Evolutionary conservation across 129 eudicot genomes (phyloP), one percentile per base, ranked within the genome.

Genomic region (Apium graveolens): DNA sequence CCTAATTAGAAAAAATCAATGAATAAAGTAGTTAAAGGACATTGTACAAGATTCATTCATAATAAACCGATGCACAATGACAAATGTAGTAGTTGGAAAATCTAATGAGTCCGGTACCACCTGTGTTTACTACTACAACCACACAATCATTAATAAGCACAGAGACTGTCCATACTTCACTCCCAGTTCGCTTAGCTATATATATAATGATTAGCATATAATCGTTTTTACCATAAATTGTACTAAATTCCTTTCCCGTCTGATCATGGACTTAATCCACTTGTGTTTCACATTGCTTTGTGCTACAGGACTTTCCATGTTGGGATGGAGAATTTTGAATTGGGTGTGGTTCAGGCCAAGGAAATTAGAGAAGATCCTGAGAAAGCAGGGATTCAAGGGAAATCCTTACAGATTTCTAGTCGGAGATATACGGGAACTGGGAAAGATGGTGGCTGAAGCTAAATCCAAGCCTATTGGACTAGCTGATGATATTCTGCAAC

Each of bases 271-370:
- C 39, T 32, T 49, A 11, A 49, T 45, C 14, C 14, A 49, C 68
- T 16, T 46, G n/a, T 46, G 43, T 32, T 38, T n/a, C 11, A 44
- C 29, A 34, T 45, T 34, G 43, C 31, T n/a, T 17, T 49, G 43
- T 17, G 78, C 68, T 46, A 31, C 20, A 39, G 78, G 55, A 16
- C 14, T 75, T 75, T 13, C 53, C 31, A 21, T 70, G 8, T 38
- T 70, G 63, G 65, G 12, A 8, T 80, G 83, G 83, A 74, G 48
- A 53, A 16, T 44, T 6, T 29, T 80, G 75, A 74, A 74, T 60
- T 80, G 83, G 79, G 83, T 74, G 32, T 74, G 78, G 83, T 34
- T 80, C 2, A 27, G 35, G 38, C 83, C 83, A 27, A 74, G 27
- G 53, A 80, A 74, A 21, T 60, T 62, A 10, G 83, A 80, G 43